Evolutionary conservation across 2,329 filamentous ascomycete genomes (phyloP), one percentile per base, ranked within the genome.

Genomic region (Nigrograna mackinnonii): DNA sequence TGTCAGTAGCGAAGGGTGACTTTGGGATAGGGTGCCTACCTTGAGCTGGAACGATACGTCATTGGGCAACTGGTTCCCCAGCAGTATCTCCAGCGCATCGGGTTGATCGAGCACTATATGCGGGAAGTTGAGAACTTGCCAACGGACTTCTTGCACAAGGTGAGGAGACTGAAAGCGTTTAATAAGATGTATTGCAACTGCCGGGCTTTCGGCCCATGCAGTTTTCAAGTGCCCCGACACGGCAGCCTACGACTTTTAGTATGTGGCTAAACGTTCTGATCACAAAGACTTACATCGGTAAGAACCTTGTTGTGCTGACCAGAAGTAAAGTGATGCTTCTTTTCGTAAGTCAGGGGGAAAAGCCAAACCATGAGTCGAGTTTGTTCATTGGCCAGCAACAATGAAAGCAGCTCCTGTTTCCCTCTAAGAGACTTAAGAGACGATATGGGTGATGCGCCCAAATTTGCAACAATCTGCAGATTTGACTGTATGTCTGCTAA

Each of bases 31-130:
- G 16, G 3, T 24, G 40, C 38, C 19, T 72, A 88, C 87, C 79
- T 92, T 96, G 40, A 97, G 78, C 68, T 96, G 91, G 56, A 84
- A 85, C 40, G 83, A 84, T 33, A 97, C 80, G 69, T 97, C 92
- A 28, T 76, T 75, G 0, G 91, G 91, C 37, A 97, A 71, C 32
- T 83, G 76, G 18, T 84, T 80, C 16, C 89, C 90, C 21, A 99
- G 80, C 41, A 99, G 77, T 16, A 97, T 75, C 35, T 91, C 83
- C 35, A 99, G 73, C 20, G 90, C 91, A 55, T 92, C 88, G 0
- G 94, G 84, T 48, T 96, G 87, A 41, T 80, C 75, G 18, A 96
- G 76, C 0, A 88, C 91, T 71, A 86, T 91, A 47, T 91, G 86
- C 0, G 95, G 90, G 65, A 87, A 89, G 50, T 86, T 89, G 26